Percentiles rank a stretch among this genome's conserved stretches.
Evolutionary conservation across 2,329 filamentous ascomycete species (phyloP).

Genomic region (Trichophyton schoenleinii): DNA sequence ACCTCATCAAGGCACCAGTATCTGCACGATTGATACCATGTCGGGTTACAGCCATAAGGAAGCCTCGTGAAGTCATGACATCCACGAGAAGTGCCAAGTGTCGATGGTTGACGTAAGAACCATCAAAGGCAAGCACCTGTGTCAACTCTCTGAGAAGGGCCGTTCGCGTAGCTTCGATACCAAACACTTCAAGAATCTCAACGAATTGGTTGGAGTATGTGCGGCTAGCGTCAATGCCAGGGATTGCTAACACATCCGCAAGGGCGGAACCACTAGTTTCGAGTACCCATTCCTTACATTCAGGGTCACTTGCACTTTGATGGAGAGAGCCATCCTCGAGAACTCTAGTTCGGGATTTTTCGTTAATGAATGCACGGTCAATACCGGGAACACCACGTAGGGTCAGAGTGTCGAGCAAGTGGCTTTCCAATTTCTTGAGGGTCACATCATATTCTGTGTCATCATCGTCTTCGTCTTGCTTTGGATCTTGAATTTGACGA

Average conservation of each 20-base stretch:
- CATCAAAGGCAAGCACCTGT: conserved; percentile 90
- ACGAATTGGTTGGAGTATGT: conserved; percentile 95
- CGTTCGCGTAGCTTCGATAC: conserved; percentile 85
- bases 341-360: conserved; percentile 56
- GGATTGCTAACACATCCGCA: conserved; percentile 68
- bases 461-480: conserved; percentile 61
- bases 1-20: conserved; percentile 96
- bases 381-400: conserved; percentile 83
- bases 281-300: conserved; percentile 86
- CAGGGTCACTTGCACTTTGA: conserved; percentile 57
- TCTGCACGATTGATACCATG: conserved; percentile 98
- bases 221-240: conserved; percentile 72
- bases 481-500: conserved; percentile 59
- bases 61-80: conserved; percentile 92
- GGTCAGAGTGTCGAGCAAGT: conserved; percentile 81
- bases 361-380: conserved; percentile 84
- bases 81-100: conserved; percentile 91
- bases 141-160: conserved; percentile 80
- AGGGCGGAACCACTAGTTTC: conserved; percentile 88
- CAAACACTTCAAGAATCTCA: conserved; percentile 86
- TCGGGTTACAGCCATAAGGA: conserved; percentile 89
- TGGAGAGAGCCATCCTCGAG: conserved; percentile 59
- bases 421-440: conserved; percentile 80
- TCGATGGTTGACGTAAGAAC: conserved; percentile 98
- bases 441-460: conserved; percentile 78